Evolutionary conservation across 2,329 filamentous ascomycete species (phyloP), one percentile per base, ranked within the genome.

Genomic region (Talaromyces piceae): DNA sequence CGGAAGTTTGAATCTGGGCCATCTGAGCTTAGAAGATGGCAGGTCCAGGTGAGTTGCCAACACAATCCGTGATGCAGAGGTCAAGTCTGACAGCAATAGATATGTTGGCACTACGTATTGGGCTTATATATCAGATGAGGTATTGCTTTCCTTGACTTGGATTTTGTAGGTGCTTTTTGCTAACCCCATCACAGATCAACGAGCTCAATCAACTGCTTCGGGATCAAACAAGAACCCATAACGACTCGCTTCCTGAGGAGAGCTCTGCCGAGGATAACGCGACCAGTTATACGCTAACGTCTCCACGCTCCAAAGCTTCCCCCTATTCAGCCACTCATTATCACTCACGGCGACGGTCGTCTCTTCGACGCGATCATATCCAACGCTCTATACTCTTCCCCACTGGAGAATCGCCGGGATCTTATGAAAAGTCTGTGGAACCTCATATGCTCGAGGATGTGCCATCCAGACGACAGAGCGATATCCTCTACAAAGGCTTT

Each of bases 81-180:
- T 22, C 13, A 12, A 23, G 7, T 47, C 49, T 51, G 53, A 54
- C 54, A 23, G 41, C 41, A 16, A 13, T n/a, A 71, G 70, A 63
- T 73, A 73, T 54, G 70, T 73, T 20, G 70, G 70, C 20, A 73
- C 69, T 5, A 73, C 70, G 9, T 73, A 72, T 53, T 73, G 69
- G 69, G 70, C 70, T 23, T 73, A 72, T 58, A 71, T 73, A 27
- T 70, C 69, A 7, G 64, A 70, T 28, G 70, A 73, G 62, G 69
- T 72, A 49, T 49, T 11, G 23, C 37, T 22, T 22, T 7, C 31
- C 1, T 25, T 27, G 4, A 22, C 4, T 43, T 18, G 6, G 26
- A 1, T 23, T 43, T 6, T 20, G 5, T n/a, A 12, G 30, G 23
- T 23, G n/a, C 12, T 11, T 31, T 5, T 26, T 20, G 46, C 56